A percentile compares a stretch with the other conserved stretches of the same genome.
Evolutionary conservation across 768 basidiomycete genomes (phyloP).

Genomic region (Lenzites betulinus): DNA sequence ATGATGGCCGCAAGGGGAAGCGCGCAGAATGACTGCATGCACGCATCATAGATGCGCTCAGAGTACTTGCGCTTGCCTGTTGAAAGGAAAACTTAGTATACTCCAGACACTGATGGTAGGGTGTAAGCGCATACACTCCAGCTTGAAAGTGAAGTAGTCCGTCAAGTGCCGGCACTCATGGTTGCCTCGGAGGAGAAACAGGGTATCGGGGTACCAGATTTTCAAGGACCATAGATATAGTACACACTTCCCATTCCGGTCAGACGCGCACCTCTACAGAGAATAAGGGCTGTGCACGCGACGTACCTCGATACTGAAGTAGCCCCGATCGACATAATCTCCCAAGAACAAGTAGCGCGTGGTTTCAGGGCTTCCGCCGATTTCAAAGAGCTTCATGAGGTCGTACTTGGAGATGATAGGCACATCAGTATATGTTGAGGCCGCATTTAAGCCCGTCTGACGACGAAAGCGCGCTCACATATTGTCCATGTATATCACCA

Average conservation of each 20-base stretch:
- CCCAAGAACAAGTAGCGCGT: constrained; percentile 76
- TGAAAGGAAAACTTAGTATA: background rate
- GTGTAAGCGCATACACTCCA: constrained; percentile 73
- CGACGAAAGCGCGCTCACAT: constrained; percentile 59
- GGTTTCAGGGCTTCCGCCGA: constrained; percentile 72
- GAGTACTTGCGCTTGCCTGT: constrained; percentile 99
- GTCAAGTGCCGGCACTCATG: constrained; percentile 99
- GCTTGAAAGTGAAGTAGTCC: constrained; percentile 98
- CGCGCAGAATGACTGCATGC: constrained; percentile 97
- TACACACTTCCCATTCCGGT: constrained; percentile 68
- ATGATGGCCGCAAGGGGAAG: constrained; percentile 95
- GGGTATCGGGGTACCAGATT: constrained; percentile 98
- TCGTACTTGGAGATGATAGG: constrained; percentile 51
- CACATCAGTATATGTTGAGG: constrained; percentile 2
- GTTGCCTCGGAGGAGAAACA: constrained; percentile 96
- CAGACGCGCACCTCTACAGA: background rate
- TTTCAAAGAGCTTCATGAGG: constrained; percentile 79
- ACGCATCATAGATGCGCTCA: constrained; percentile 93
- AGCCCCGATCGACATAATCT: constrained; percentile 76
- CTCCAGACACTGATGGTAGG: background rate
- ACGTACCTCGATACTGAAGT: constrained; percentile 71
- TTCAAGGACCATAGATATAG: constrained; percentile 97
- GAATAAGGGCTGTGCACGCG: background rate
- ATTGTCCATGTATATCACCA: constrained; percentile 99
- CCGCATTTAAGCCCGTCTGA: background rate